Evolutionary conservation across 495 filamentous ascomycete species (phyloP).

Genomic region (Penicillium canariense): DNA sequence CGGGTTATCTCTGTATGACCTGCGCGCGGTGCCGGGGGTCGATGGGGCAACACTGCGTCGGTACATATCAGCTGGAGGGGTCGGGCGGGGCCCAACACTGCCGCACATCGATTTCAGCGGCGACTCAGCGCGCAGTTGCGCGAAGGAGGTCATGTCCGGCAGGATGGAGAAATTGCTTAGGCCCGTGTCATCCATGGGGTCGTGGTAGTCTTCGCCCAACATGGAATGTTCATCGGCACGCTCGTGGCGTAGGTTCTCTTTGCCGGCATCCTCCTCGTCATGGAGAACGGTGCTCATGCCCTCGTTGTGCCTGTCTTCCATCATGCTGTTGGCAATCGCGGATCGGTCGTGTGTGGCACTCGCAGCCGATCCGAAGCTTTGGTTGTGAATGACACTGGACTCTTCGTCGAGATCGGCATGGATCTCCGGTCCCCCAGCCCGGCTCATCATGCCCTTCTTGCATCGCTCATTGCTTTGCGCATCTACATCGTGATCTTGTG

Average conservation of each 20-base stretch:
- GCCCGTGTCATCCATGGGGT: conserved; percentile 70
- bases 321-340: conserved; percentile 33
- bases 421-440: conserved; percentile 27
- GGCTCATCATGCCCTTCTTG: conserved; percentile 33
- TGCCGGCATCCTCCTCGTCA: conserved; percentile 22
- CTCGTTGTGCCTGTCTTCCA: conserved; percentile 43
- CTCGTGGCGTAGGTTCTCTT: conserved; percentile 22
- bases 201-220: conserved; percentile 32
- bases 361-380: conserved; percentile 17
- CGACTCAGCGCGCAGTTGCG: conserved; percentile 60
- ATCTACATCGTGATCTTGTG: conserved; percentile 25
- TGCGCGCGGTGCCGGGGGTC: conserved; percentile 39
- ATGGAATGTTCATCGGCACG: conserved; percentile 23
- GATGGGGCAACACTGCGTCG: conserved; percentile 22
- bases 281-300: conserved; percentile 46
- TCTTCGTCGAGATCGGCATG: conserved; percentile 34
- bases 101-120: conserved; percentile 45
- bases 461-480: conserved; percentile 23
- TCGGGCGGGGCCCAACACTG: conserved; percentile 33
- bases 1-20: conserved; percentile 30
- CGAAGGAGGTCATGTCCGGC: conserved; percentile 85
- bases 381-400: conserved; percentile 25
- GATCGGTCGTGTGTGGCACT: conserved; percentile 22
- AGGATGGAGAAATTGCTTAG: conserved; percentile 86
- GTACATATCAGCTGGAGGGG: conserved; percentile 12